These are phyloP conservation scores for Fraxinus pennsylvanica DNA, from an alignment of 257 asterid genomes.

Conservation along the genomic window DNA sequence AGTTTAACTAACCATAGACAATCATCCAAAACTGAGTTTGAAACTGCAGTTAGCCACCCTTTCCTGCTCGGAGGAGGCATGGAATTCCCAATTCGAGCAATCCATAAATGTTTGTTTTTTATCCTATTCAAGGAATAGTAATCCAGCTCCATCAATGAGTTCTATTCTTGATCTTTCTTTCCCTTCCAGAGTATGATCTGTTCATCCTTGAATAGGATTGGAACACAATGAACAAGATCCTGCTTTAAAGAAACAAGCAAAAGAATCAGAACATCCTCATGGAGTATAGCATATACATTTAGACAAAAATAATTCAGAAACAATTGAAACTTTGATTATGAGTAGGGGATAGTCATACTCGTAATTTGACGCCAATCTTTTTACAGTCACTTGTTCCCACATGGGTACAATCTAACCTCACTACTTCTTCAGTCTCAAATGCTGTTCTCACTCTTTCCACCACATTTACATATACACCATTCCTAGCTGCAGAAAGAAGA, in stretches of 20 bases:
- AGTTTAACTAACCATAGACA: background rate
- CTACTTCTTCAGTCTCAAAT: conserved; percentile 70
- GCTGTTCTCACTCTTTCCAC: conserved; percentile 74
- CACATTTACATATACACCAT: conserved; percentile 84
- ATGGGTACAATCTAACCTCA: conserved; percentile 72
- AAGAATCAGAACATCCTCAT: background rate
- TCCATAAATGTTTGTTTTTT: background rate
- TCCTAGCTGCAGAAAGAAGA: conserved; percentile 59
- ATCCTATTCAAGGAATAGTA: background rate
- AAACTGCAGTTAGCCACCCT: background rate
- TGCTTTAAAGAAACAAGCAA: conserved; percentile 28
- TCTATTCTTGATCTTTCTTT: conserved; percentile 31
- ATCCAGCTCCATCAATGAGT: background rate
- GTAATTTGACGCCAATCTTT: conserved; percentile 80
- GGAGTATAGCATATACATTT: background rate
- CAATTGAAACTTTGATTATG: conserved; percentile 1
- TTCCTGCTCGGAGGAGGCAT: background rate
- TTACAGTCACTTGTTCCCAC: conserved; percentile 90
- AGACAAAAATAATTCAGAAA: conserved; percentile 6
- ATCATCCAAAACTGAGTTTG: background rate
- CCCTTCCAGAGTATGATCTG: conserved; percentile 84
- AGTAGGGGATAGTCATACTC: conserved; percentile 44
- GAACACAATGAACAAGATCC: conserved; percentile 91
- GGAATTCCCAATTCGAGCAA: background rate
- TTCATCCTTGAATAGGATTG: conserved; percentile 82